A percentile compares a stretch with the other conserved stretches of the same genome.
These are phyloP conservation scores for Xylaria sp. DNA, from an alignment of 495 filamentous ascomycete species.

Conservation along the genomic window DNA sequence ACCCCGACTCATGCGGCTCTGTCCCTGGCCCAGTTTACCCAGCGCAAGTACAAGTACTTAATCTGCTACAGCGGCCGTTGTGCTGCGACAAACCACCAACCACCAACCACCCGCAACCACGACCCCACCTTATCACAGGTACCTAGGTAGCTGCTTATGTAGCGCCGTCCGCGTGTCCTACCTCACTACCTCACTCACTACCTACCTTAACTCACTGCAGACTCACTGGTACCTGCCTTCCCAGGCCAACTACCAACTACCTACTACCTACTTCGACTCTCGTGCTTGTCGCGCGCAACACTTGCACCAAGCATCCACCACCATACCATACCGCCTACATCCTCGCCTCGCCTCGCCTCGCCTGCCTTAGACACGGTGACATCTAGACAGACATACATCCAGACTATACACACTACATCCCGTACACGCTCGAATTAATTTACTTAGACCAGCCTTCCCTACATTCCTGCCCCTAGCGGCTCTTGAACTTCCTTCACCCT, in stretches of 20 bases:
- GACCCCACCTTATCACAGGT: conserved; percentile 6
- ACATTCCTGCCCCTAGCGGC: conserved; percentile 4
- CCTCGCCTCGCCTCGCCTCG: background rate
- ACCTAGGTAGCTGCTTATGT: background rate
- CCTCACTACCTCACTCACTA: background rate
- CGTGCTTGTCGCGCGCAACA: conserved; percentile 8
- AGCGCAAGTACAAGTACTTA: background rate
- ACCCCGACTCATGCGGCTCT: conserved; percentile 16
- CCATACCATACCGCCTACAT: background rate
- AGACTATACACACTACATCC: background rate
- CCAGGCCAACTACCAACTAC: conserved; percentile 8
- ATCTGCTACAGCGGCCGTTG: conserved; percentile 4
- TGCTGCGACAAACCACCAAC: background rate
- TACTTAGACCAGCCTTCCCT: background rate
- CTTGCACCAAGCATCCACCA: background rate
- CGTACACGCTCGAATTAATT: background rate
- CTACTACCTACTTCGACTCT: no score
- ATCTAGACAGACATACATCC: background rate
- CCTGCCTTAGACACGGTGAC: conserved; percentile 14
- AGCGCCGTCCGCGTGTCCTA: conserved; percentile 15
- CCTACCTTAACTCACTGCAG: background rate
- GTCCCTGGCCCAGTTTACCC: conserved; percentile 3
- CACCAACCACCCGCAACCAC: background rate
- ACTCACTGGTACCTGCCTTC: background rate
- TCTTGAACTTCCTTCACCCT: background rate